Evolutionary conservation across 1,139 yeast genomes (phyloP).

Genomic region (Pneumocystis sp.): DNA sequence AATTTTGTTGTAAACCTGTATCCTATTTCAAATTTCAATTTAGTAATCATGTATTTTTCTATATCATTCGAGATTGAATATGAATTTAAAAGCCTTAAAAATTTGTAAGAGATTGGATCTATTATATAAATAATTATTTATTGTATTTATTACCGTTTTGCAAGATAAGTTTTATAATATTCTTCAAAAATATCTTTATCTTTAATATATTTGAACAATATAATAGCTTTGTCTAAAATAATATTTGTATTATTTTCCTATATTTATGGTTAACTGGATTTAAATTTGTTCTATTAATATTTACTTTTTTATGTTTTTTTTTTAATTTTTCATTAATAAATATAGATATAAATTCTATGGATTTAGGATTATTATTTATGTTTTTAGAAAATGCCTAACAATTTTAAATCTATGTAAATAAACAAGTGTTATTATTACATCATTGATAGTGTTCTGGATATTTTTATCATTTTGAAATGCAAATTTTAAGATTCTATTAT

Average conservation of each 20-base stretch:
- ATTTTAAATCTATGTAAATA: neutral
- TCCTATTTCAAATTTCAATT: slow-evolving; percentile 66
- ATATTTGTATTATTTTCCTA: slow-evolving; percentile 17
- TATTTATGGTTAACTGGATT: slow-evolving; percentile 2
- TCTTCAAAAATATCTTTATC: slow-evolving; percentile 84
- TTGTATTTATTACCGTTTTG: slow-evolving; percentile 38
- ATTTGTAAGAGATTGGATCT: slow-evolving; percentile 17
- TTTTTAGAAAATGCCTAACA: slow-evolving; percentile 44
- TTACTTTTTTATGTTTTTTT: slow-evolving; percentile 36
- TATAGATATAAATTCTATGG: slow-evolving; percentile 60
- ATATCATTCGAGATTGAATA: slow-evolving; percentile 41
- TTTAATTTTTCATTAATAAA: slow-evolving; percentile 61
- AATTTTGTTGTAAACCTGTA: slow-evolving; percentile 63
- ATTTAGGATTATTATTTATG: slow-evolving; percentile 42
- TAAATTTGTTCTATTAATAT: neutral
- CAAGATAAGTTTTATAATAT: slow-evolving; percentile 76
- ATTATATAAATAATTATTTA: neutral
- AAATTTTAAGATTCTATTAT: slow-evolving; percentile 32
- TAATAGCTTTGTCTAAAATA: slow-evolving; percentile 17
- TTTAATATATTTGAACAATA: slow-evolving; percentile 48
- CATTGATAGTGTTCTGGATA: slow-evolving; percentile 42
- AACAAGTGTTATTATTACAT: slow-evolving; percentile 11
- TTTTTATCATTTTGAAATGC: slow-evolving; percentile 38
- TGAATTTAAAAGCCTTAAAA: slow-evolving; percentile 31
- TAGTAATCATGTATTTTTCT: slow-evolving; percentile 57